Base-by-base conservation (phyloP, 1,139 yeast genomes). In the Geotrichum carabidarum region DNA sequence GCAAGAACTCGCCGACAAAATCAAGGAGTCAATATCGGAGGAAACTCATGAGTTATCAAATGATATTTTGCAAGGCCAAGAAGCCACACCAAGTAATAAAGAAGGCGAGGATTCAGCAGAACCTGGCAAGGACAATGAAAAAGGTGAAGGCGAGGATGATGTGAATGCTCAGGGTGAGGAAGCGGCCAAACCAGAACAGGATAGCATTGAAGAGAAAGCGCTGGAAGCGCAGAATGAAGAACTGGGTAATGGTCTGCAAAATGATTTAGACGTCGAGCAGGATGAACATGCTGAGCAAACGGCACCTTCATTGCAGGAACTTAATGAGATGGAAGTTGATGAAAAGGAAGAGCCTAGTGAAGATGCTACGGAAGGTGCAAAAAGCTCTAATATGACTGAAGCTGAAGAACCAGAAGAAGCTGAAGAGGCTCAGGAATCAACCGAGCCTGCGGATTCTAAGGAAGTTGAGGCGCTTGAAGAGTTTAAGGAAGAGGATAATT, bases 151-250 rank as follows among this genome's bases (percentile, higher is more conserved):
- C 11, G 4, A 18, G n/a, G 47, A 50, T 30, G 35, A 52, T 11
- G 54, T 18, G 15, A 48, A 48, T 30, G 48, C 27, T 1, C 50
- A 48, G 12, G 52, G 40, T 9, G 41, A 11, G 14, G 46, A 18
- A n/a, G 22, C 38, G n/a, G 45, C 27, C 27, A 22, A 3, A 3
- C 27, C 27, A 22, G 27, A 22, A 22, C 14, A 12, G 6, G 38
- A 35, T 12, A 14, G 14, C n/a, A 6, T 6, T 4, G 14, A 12
- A 15, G 43, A 38, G 43, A 38, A n/a, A 38, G 43, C 4, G 22
- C 18, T 9, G 15, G 22, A 14, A 38, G 22, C 4, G 2, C 11
- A 38, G 11, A 17, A n/a, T n/a, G 43, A n/a, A n/a, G 43, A 38
- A 38, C 11, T 22, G 27, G 27, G 3, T 5, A 5, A 22, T 22